Evolutionary conservation across 1,284 basidiomycete genomes (phyloP), one percentile per base, ranked within the genome.

Genomic region (Volvariella volvacea): DNA sequence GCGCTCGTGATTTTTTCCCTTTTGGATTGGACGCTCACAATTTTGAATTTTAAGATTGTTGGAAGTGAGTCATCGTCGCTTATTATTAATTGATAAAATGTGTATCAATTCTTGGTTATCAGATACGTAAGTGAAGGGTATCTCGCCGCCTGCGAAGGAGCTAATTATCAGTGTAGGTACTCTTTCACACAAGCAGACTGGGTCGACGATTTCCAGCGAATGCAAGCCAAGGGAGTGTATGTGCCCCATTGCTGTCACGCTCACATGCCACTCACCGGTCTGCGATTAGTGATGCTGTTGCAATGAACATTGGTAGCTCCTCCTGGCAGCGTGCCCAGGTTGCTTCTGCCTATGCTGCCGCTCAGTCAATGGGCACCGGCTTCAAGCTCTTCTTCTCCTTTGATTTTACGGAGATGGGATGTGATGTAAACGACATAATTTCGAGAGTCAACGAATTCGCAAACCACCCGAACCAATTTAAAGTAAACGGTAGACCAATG

Each of bases 341-440:
- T n/a, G 55, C 48, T 6, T 60, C 52, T 8, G 70, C 70, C 1
- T 73, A 70, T 48, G 59, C 52, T 19, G 68, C 68, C 4, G 67
- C 67, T 8, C 31, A 52, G 30, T 47, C 52, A 7, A 45, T 64
- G 10, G 60, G 59, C 9, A 59, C 58, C 25, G 48, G 49, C 28
- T 50, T 66, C 43, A 65, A 67, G 48, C 52, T 71, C n/a, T 70
- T 71, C 54, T 55, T 69, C 39, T 71, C 68, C 1, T 67, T 70
- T 52, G 70, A 71, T 53, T 66, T 71, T 43, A 66, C 65, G 2
- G 65, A 59, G 16, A 61, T 69, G 52, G 46, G 53, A 0, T 71
- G 69, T 49, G 49, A 61, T 48, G 45, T 66, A 7, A 41, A 43
- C 25, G 56, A 62, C 45, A 50, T 67, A 36, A 61, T 70, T 10